Conservation (phyloP, 129 eudicot species). For the Apium graveolens region DNA sequence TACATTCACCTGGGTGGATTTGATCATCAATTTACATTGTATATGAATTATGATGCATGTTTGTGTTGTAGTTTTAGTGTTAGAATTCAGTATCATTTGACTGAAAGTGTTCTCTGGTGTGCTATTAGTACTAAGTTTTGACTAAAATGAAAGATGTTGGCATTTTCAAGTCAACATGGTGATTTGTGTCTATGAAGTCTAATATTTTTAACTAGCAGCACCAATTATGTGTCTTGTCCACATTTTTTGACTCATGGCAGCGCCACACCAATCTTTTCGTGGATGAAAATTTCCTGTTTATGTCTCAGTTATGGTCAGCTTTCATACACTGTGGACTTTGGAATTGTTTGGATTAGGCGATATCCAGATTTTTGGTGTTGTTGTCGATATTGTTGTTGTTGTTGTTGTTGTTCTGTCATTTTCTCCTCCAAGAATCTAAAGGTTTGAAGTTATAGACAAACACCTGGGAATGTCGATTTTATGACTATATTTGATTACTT, state of each 20-base stretch:
- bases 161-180: not conserved
- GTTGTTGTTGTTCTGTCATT: constrained; percentile 28
- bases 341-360: constrained; percentile 32
- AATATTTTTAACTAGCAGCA: not conserved
- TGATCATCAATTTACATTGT: not conserved
- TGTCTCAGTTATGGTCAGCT: not conserved
- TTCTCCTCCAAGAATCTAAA: constrained; percentile 44
- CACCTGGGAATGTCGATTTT: not conserved
- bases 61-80: not conserved
- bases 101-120: not conserved
- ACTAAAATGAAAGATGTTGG: not conserved
- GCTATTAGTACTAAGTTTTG: not conserved
- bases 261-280: not conserved
- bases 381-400: constrained; percentile 39
- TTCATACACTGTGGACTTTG: constrained; percentile 15
- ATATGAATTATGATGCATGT: too few species aligned
- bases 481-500: not conserved
- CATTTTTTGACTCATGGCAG: not conserved
- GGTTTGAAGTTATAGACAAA: constrained; percentile 20
- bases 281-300: not conserved
- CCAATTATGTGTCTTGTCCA: not conserved
- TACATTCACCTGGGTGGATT: not conserved
- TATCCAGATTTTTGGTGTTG: constrained; percentile 29
- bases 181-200: too few species aligned
- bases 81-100: not conserved